Conservation (phyloP, 139 green algal species). For the Closterium sp. region DNA sequence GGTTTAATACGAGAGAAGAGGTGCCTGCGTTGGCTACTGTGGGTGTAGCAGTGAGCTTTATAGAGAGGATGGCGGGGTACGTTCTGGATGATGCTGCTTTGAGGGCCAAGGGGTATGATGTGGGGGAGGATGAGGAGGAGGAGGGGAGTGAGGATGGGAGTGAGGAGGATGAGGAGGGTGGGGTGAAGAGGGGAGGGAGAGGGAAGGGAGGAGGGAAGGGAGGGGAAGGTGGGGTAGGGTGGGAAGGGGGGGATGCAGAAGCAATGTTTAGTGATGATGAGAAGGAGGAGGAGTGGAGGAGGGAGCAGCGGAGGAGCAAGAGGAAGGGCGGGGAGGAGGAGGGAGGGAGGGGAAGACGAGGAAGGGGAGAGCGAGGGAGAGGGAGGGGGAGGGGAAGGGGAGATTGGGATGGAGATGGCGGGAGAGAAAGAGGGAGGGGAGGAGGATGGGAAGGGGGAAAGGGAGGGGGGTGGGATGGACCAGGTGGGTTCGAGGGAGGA, state of each 20-base stretch:
- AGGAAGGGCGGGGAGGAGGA: neutral
- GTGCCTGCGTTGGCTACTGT: conserved; percentile 2
- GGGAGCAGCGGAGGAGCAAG: neutral
- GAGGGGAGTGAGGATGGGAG: conserved; percentile 1
- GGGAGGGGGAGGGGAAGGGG: too few species aligned
- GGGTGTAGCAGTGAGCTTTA: conserved; percentile 25
- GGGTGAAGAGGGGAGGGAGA: neutral
- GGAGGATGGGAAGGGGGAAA: too few species aligned
- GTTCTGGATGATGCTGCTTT: conserved; percentile 22
- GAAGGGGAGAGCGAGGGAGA: too few species aligned
- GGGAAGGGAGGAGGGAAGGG: neutral
- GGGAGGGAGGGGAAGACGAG: too few species aligned
- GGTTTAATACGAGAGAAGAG: conserved; percentile 46
- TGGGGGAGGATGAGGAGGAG: conserved; percentile 33
- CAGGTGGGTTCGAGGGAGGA: too few species aligned
- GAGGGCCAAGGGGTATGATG: conserved; percentile 37
- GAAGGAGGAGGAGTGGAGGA: conserved; percentile 11
- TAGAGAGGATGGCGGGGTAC: conserved; percentile 30
- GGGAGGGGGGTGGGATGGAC: too few species aligned
- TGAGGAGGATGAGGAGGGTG: neutral
- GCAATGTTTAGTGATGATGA: neutral
- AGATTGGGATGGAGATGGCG: too few species aligned
- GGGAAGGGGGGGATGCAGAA: neutral
- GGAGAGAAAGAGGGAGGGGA: too few species aligned
- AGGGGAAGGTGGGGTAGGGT: too few species aligned